phyloP scores from a whole-genome alignment of 139 green algal species.

The Picochlorum sp. region DNA sequence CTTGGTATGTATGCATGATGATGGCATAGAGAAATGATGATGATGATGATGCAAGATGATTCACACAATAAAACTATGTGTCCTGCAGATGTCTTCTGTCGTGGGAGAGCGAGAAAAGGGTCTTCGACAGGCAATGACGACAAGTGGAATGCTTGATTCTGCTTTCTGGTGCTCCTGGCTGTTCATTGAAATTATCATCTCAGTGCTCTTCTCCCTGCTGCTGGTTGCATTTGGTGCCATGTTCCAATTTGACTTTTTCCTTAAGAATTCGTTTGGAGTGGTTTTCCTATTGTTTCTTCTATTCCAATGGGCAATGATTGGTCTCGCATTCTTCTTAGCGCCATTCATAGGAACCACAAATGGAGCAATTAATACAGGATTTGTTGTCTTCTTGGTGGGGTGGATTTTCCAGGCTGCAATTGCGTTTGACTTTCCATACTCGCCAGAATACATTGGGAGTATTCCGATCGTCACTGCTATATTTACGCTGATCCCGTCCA shows the following conservation, averaged over 20 bases:
- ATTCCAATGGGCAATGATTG: slow-evolving; percentile 73
- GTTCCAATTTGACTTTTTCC: slow-evolving; percentile 85
- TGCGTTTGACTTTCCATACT: slow-evolving; percentile 45
- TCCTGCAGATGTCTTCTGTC: slow-evolving; percentile 45
- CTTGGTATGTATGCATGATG: too few relatives aligned
- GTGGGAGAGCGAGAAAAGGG: slow-evolving; percentile 62
- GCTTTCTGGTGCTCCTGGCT: slow-evolving; percentile 85
- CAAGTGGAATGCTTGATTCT: slow-evolving; percentile 80
- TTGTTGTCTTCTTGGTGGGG: slow-evolving; percentile 84
- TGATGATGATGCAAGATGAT: background rate
- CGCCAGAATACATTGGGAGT: slow-evolving; percentile 28
- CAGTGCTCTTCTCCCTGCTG: slow-evolving; percentile 49
- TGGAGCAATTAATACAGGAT: slow-evolving; percentile 74
- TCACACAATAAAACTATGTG: too few relatives aligned
- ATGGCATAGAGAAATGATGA: background rate
- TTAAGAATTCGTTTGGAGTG: slow-evolving; percentile 76
- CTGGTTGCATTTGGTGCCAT: slow-evolving; percentile 67
- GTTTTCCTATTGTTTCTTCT: slow-evolving; percentile 87
- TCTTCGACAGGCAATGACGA: slow-evolving; percentile 70
- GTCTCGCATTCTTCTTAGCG: slow-evolving; percentile 61
- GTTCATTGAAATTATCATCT: slow-evolving; percentile 32
- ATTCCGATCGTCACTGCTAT: slow-evolving; percentile 44
- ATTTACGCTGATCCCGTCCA: slow-evolving; percentile 73
- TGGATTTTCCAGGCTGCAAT: slow-evolving; percentile 55
- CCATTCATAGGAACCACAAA: slow-evolving; percentile 44